Base-by-base conservation (phyloP, 2,329 filamentous ascomycete species). In the Xylariales sp. region DNA sequence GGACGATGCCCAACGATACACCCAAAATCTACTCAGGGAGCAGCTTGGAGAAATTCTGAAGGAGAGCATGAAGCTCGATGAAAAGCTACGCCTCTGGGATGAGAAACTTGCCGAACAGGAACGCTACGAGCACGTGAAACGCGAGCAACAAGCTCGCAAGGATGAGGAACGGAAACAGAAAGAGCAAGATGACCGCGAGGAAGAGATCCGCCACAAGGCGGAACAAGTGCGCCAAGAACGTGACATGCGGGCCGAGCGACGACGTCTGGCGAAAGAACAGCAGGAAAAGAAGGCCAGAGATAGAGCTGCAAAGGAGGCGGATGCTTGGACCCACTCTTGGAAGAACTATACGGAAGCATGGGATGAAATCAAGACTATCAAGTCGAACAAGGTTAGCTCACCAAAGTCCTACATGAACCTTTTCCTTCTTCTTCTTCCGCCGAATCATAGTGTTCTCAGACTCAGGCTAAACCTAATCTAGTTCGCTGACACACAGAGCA, bases 321-420 rank as follows among this genome's bases (percentile, higher is more conserved):
- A 31, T 20, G 39, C 40, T 31, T 47, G 49, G 47, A 38, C 24
- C 9, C 20, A 31, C 11, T 15, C 39, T 9, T 48, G 46, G 49
- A 22, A 47, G 16, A 31, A 33, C 6, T 50, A 51, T 38, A 40
- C 28, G 16, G 25, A 38, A 8, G 35, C 24, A 24, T 50, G 47
- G 46, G 37, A 44, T 12, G 9, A 33, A n/a, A 28, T 44, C 15
- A 38, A 31, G 10, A 32, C n/a, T 15, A 29, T 9, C 27, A 38
- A 31, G n/a, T 31, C 29, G 8, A 8, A 31, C n/a, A 12, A 14
- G 29, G 29, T 31, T 8, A 31, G 29, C n/a, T 7, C 12, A 14
- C n/a, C n/a, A n/a, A n/a, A n/a, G n/a, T n/a, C n/a, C n/a, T n/a
- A n/a, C n/a, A n/a, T n/a, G n/a, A n/a, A n/a, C n/a, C n/a, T n/a